Conservation (phyloP, 78 protist species). For the Capsaspora owczarzaki region DNA sequence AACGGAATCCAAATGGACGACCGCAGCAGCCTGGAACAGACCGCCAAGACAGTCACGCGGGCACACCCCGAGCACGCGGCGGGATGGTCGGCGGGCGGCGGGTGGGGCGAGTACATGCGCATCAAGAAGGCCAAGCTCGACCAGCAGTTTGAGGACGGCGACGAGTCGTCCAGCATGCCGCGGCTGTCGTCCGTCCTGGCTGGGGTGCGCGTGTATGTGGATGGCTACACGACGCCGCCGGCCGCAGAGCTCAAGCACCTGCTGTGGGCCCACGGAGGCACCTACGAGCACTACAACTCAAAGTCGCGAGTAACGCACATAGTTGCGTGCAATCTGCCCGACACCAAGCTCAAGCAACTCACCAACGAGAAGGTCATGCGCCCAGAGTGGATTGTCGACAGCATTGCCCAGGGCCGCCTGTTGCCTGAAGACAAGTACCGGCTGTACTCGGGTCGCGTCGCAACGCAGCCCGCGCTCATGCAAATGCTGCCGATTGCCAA, state of each 20-base stretch:
- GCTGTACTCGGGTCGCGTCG: not conserved
- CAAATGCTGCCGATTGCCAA: no score
- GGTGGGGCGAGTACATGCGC: not conserved
- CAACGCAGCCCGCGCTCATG: not conserved
- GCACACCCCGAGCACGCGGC: not conserved
- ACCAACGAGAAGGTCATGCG: not conserved
- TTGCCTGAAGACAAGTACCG: not conserved
- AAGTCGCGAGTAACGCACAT: not conserved
- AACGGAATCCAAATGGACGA: no score
- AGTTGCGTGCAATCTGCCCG: not conserved
- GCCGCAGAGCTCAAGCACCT: not conserved
- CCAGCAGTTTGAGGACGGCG: not conserved
- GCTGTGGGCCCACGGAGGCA: not conserved
- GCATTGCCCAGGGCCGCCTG: not conserved
- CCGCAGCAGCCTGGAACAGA: not conserved
- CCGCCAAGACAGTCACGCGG: not conserved
- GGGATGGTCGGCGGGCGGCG: not conserved
- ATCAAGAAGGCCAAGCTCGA: not conserved
- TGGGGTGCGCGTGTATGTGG: not conserved
- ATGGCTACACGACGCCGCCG: not conserved
- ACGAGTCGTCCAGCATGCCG: not conserved
- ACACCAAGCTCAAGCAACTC: constrained; percentile 1
- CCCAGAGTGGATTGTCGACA: not conserved
- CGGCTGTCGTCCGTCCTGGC: not conserved
- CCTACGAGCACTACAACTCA: not conserved